phyloP scores from a whole-genome alignment of 2,329 filamentous ascomycete genomes.

The Xylaria sp. region DNA sequence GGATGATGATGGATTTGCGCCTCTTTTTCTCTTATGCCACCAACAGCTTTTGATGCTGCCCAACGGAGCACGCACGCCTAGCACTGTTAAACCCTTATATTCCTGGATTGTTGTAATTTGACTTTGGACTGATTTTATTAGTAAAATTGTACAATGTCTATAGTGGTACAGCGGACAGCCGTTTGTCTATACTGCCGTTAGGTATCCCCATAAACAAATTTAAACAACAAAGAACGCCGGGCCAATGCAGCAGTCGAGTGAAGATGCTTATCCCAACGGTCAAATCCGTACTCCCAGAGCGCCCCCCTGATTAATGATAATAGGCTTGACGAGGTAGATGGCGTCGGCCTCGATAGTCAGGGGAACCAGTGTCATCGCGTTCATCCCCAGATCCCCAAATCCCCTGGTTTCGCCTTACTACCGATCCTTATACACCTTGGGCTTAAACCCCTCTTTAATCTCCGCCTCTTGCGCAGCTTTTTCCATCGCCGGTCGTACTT shows the following conservation, averaged over 20 bases:
- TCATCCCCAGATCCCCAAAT: background rate
- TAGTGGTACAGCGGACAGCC: conserved; percentile 41
- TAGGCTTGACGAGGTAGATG: conserved; percentile 13
- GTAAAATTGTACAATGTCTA: conserved; percentile 44
- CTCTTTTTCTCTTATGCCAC: background rate
- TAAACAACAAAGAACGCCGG: conserved; percentile 56
- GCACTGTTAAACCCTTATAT: background rate
- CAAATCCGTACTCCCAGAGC: conserved; percentile 27
- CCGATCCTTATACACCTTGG: conserved; percentile 92
- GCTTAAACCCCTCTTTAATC: conserved; percentile 87
- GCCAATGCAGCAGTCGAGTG: conserved; percentile 67
- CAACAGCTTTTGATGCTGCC: background rate
- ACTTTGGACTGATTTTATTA: conserved; percentile 23
- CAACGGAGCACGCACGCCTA: too few species aligned
- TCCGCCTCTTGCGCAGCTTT: conserved; percentile 81
- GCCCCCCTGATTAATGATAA: conserved; percentile 18
- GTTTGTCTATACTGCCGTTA: conserved; percentile 31
- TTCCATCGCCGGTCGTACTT: conserved; percentile 78
- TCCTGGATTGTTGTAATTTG: background rate
- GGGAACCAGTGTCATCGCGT: conserved; percentile 18
- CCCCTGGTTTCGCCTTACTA: conserved; percentile 52
- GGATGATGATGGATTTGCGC: background rate
- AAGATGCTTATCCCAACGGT: conserved; percentile 59
- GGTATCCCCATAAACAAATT: conserved; percentile 35
- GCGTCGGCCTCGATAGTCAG: conserved; percentile 8